These are phyloP conservation scores for Apiotrichum laibachii DNA, from an alignment of 1,284 basidiomycete genomes.

Conservation along the genomic window DNA sequence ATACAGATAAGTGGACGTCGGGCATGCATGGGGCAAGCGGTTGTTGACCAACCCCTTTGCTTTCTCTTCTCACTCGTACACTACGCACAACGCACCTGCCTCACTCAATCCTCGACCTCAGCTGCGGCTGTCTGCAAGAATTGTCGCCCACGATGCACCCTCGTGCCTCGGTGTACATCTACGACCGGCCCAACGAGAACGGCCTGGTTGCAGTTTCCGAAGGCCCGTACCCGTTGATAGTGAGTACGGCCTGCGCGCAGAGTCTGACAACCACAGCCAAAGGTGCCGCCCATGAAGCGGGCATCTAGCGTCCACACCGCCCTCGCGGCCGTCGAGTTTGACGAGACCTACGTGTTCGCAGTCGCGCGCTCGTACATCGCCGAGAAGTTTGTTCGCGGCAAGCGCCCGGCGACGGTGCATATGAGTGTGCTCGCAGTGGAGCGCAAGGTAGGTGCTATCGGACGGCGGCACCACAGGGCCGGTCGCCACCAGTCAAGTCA, in stretches of 20 bases:
- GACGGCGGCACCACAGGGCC: neutral
- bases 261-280: neutral
- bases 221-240: neutral
- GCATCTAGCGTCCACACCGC: neutral
- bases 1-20: too few relatives aligned
- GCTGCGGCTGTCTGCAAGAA: too few relatives aligned
- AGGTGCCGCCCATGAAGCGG: slow-evolving; percentile 1
- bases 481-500: neutral
- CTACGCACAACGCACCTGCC: too few relatives aligned
- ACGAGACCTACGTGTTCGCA: slow-evolving; percentile 1
- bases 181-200: neutral
- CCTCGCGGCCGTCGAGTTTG: neutral
- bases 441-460: neutral
- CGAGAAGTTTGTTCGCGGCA: neutral
- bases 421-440: neutral
- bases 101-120: too few relatives aligned
- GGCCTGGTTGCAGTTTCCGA: neutral
- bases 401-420: neutral
- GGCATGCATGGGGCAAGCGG: too few relatives aligned
- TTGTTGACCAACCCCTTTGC: too few relatives aligned
- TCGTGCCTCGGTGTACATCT: neutral
- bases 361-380: slow-evolving; percentile 3
- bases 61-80: too few relatives aligned
- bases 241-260: neutral
- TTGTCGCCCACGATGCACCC: neutral